A percentile compares a stretch with the other conserved stretches of the same genome.
These are phyloP conservation scores for Quercus bicolor DNA, from an alignment of 306 rosid genomes.

Conservation along the genomic window DNA sequence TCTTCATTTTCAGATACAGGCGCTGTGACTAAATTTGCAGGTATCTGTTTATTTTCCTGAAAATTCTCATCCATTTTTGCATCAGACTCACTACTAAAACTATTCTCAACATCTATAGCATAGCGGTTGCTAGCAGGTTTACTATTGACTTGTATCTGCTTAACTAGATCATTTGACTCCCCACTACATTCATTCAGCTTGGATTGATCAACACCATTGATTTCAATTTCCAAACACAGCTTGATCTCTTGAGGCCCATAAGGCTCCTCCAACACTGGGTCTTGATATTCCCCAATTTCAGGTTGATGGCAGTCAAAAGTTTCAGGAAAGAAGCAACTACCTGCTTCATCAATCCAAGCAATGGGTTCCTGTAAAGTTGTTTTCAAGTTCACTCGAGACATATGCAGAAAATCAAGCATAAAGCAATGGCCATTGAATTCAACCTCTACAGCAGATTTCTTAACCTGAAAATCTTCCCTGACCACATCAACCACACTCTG, in stretches of 20 bases:
- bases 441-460: conserved; percentile 63
- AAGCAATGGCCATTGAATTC: conserved; percentile 50
- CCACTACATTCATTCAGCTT: conserved; percentile 62
- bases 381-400: conserved; percentile 68
- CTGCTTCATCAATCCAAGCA: conserved; percentile 90
- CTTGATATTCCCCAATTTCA: conserved; percentile 21
- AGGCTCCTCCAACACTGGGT: conserved; percentile 31
- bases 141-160: conserved; percentile 40
- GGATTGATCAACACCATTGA: conserved; percentile 50
- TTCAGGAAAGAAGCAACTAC: conserved; percentile 86
- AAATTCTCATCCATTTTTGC: conserved; percentile 37
- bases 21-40: conserved; percentile 18
- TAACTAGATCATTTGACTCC: conserved; percentile 61
- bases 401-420: conserved; percentile 77
- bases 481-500: conserved; percentile 54
- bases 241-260: conserved; percentile 50
- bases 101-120: conserved; percentile 56
- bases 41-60: conserved; percentile 30
- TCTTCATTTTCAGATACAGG: conserved; percentile 35
- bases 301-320: conserved; percentile 19
- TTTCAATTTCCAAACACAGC: conserved; percentile 76
- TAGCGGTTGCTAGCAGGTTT: conserved; percentile 28
- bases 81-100: conserved; percentile 38
- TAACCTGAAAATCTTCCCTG: conserved; percentile 51
- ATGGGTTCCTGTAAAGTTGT: conserved; percentile 64